These are phyloP conservation scores for Leccinum olivaceopallidum DNA, from an alignment of 768 basidiomycete species.

Conservation along the genomic window DNA sequence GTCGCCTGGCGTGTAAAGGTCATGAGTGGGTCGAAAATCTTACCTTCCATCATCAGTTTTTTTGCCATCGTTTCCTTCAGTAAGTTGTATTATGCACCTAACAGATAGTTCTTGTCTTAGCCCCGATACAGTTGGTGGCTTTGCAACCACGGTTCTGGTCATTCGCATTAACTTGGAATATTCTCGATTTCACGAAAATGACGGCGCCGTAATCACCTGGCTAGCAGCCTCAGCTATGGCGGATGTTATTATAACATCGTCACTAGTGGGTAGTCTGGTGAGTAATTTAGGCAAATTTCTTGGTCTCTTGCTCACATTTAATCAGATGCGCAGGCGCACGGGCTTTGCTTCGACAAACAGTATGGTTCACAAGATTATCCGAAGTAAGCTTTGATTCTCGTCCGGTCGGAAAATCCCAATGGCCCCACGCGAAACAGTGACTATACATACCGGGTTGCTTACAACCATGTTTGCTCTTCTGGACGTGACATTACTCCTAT, in stretches of 20 bases:
- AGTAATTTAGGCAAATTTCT: background rate
- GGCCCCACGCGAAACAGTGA: constrained; percentile 18
- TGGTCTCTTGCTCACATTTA: background rate
- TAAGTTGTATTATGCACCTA: background rate
- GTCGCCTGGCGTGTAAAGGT: constrained; percentile 45
- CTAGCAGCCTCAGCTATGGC: background rate
- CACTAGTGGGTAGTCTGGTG: background rate
- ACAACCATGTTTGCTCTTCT: constrained; percentile 15
- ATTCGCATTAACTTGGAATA: background rate
- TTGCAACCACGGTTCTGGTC: constrained; percentile 35
- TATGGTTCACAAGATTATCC: constrained; percentile 42
- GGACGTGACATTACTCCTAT: constrained; percentile 23
- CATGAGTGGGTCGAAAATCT: constrained; percentile 31
- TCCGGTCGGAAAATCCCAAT: background rate
- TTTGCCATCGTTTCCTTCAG: constrained; percentile 11
- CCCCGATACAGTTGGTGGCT: constrained; percentile 32
- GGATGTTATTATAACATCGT: background rate
- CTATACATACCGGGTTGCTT: constrained; percentile 32
- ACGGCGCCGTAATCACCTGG: background rate
- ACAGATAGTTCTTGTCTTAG: background rate
- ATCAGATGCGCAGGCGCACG: constrained; percentile 41
- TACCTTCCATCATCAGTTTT: constrained; percentile 28
- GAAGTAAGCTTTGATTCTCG: constrained; percentile 26
- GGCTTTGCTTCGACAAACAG: constrained; percentile 42
- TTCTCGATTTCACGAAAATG: background rate